Percentiles rank a stretch among this genome's conserved stretches.
phyloP scores from a whole-genome alignment of 2,329 filamentous ascomycete genomes.

The Scytalidium sp. region DNA sequence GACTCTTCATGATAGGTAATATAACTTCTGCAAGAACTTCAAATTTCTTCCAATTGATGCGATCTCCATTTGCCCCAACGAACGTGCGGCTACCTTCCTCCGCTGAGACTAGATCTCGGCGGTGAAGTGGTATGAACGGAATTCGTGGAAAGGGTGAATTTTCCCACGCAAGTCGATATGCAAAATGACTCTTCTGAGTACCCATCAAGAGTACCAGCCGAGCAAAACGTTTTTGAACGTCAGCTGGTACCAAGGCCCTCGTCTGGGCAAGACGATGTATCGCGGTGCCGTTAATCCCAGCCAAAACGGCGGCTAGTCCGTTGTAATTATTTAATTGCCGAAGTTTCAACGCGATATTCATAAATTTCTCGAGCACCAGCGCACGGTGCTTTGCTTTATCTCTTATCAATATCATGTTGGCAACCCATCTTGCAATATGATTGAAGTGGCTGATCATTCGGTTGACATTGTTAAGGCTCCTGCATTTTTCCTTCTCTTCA shows the following conservation, averaged over 20 bases:
- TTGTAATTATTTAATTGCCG: slow-evolving; percentile 97
- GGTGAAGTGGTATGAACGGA: slow-evolving; percentile 87
- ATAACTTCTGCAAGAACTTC: slow-evolving; percentile 93
- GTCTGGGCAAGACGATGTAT: slow-evolving; percentile 83
- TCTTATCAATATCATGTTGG: slow-evolving; percentile 80
- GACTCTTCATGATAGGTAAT: slow-evolving; percentile 86
- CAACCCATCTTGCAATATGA: slow-evolving; percentile 77
- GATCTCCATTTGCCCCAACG: slow-evolving; percentile 66
- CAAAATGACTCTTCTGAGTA: slow-evolving; percentile 86
- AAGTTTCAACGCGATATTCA: slow-evolving; percentile 82
- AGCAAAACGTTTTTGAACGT: slow-evolving; percentile 80
- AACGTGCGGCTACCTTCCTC: slow-evolving; percentile 92
- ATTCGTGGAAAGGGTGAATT: slow-evolving; percentile 89
- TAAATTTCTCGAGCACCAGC: slow-evolving; percentile 90
- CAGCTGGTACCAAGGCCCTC: slow-evolving; percentile 66
- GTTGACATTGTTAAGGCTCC: slow-evolving; percentile 80
- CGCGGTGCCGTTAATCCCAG: slow-evolving; percentile 84
- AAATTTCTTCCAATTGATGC: slow-evolving; percentile 98
- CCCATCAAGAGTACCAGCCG: slow-evolving; percentile 90
- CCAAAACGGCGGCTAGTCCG: slow-evolving; percentile 87
- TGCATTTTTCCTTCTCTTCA: slow-evolving; percentile 70
- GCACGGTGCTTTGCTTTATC: slow-evolving; percentile 96
- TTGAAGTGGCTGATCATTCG: slow-evolving; percentile 95
- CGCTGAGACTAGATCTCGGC: slow-evolving; percentile 85
- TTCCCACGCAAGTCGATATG: slow-evolving; percentile 96